phyloP scores from a whole-genome alignment of 371 early-diverging fungal genomes.

The Mortierella sp. region DNA sequence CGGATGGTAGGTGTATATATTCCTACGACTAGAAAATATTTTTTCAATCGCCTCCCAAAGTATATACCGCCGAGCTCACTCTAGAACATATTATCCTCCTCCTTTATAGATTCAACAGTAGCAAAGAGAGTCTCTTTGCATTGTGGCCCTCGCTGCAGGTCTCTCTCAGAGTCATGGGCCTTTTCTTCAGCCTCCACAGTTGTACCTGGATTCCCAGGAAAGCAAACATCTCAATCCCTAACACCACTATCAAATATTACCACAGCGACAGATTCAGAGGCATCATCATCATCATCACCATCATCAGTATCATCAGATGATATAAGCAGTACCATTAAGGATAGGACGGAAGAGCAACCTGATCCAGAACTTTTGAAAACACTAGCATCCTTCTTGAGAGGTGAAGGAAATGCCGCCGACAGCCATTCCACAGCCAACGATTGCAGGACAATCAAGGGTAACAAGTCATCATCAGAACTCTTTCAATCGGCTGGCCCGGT shows the following conservation, averaged over 20 bases:
- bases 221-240: neutral
- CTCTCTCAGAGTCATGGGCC: constrained; percentile 49
- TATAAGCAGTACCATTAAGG: neutral
- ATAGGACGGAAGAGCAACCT: constrained; percentile 10
- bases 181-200: constrained; percentile 13
- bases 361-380: constrained; percentile 30
- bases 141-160: constrained; percentile 41
- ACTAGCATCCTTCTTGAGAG: constrained; percentile 28
- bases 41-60: neutral
- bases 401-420: constrained; percentile 19
- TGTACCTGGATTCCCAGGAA: constrained; percentile 22
- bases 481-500: constrained; percentile 52
- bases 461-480: neutral
- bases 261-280: neutral
- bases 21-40: neutral
- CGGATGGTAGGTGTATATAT: constrained; percentile 27
- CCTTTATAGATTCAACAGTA: constrained; percentile 27
- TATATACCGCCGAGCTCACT: neutral
- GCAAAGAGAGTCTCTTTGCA: constrained; percentile 37
- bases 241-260: constrained; percentile 1
- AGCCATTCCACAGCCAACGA: neutral
- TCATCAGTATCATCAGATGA: neutral
- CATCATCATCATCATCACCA: constrained; percentile 1
- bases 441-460: constrained; percentile 10
- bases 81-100: neutral